Percentiles rank a stretch among this genome's conserved stretches.
Evolutionary conservation across 2,329 filamentous ascomycete species (phyloP).

Genomic region (Phyllosticta ampelicida): DNA sequence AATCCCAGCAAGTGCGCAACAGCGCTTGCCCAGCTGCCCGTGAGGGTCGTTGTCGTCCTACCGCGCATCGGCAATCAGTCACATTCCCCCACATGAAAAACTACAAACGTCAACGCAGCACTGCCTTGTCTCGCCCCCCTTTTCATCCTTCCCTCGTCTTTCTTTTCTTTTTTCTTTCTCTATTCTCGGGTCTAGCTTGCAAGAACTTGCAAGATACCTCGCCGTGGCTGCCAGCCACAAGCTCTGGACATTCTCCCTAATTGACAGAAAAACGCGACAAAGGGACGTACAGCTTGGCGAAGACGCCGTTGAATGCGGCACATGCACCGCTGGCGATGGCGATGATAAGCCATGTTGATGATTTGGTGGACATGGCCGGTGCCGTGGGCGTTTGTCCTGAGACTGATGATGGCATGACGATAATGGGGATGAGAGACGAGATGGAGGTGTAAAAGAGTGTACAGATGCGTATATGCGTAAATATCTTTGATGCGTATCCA

Average conservation of each 20-base stretch:
- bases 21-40: slow-evolving; percentile 40
- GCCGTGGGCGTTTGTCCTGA: background rate
- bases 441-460: too few relatives aligned
- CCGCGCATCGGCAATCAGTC: background rate
- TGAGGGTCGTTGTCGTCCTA: slow-evolving; percentile 51
- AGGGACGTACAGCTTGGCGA: slow-evolving; percentile 63
- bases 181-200: too few relatives aligned
- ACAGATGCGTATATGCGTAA: too few relatives aligned
- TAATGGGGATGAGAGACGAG: background rate
- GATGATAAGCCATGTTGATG: slow-evolving; percentile 46
- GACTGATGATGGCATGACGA: background rate
- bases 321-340: slow-evolving; percentile 66
- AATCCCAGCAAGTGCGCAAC: slow-evolving; percentile 40
- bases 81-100: too few relatives aligned
- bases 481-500: too few relatives aligned
- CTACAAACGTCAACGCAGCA: too few relatives aligned
- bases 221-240: too few relatives aligned
- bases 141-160: background rate
- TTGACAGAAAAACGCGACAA: background rate
- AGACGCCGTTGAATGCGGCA: slow-evolving; percentile 71
- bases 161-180: background rate
- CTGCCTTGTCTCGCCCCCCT: too few relatives aligned
- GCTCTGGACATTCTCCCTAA: too few relatives aligned
- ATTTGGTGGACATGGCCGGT: background rate
- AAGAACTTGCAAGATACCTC: too few relatives aligned